phyloP scores from a whole-genome alignment of 345 rosid species.

The Sisymbrium altissimum region DNA sequence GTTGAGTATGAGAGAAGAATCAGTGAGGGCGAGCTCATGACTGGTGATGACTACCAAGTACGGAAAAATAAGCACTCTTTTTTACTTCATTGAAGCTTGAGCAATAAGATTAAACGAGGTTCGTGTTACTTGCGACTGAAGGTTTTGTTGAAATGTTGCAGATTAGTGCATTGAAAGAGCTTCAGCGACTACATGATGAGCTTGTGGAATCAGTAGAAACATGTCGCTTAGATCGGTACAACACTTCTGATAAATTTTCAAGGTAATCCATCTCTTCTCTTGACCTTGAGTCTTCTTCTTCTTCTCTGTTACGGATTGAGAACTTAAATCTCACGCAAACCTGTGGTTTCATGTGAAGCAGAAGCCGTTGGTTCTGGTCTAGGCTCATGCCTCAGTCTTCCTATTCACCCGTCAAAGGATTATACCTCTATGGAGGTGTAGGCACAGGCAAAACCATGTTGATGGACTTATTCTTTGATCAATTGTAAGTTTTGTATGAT shows the following conservation, averaged over 20 bases:
- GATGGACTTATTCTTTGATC: constrained; percentile 91
- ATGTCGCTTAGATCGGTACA: constrained; percentile 85
- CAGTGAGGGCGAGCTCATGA: constrained; percentile 71
- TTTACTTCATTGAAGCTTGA: neutral
- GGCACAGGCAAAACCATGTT: constrained; percentile 99
- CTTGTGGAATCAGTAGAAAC: constrained; percentile 75
- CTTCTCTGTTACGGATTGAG: neutral
- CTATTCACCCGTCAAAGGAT: constrained; percentile 79
- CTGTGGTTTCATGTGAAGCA: constrained; percentile 29
- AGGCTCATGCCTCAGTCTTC: constrained; percentile 75
- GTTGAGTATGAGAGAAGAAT: constrained; percentile 88
- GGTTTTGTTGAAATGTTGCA: constrained; percentile 32
- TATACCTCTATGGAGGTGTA: constrained; percentile 93
- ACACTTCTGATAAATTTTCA: constrained; percentile 69
- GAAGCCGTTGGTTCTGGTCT: constrained; percentile 98
- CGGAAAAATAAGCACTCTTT: neutral
- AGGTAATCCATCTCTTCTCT: constrained; percentile 42
- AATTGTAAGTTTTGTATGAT: constrained; percentile 53
- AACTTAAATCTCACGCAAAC: neutral
- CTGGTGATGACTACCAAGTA: constrained; percentile 92
- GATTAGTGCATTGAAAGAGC: constrained; percentile 77
- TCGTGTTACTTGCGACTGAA: constrained; percentile 5
- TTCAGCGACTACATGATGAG: constrained; percentile 87
- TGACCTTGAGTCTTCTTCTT: neutral
- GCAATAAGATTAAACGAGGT: neutral